Evolutionary conservation across 2,329 filamentous ascomycete species (phyloP).

Genomic region (Alternaria angustiovoidea): DNA sequence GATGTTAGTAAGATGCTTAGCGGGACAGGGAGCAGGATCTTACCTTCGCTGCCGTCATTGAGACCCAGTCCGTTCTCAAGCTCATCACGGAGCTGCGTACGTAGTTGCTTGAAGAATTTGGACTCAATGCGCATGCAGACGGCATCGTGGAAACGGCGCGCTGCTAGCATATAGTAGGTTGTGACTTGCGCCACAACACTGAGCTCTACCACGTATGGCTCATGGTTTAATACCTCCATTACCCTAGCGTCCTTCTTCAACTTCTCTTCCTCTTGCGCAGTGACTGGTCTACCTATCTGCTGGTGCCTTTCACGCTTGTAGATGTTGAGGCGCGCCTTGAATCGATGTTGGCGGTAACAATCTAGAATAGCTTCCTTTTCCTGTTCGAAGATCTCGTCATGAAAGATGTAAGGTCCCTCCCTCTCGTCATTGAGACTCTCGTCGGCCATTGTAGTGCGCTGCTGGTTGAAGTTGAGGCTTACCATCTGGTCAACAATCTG

Average conservation of each 20-base stretch:
- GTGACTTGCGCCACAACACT: constrained; percentile 69
- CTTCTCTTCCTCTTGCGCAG: constrained; percentile 38
- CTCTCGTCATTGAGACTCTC: constrained; percentile 45
- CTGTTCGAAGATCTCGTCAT: constrained; percentile 26
- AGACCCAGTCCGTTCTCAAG: constrained; percentile 35
- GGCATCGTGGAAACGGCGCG: constrained; percentile 68
- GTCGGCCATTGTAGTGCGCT: constrained; percentile 28
- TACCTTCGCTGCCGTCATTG: constrained; percentile 29
- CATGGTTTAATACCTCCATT: constrained; percentile 57
- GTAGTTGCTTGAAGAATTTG: constrained; percentile 44
- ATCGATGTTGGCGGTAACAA: constrained; percentile 37
- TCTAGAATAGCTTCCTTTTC: constrained; percentile 28
- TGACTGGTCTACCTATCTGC: constrained; percentile 20
- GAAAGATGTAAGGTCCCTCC: constrained; percentile 48
- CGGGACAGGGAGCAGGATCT: not conserved
- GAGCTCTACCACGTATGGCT: constrained; percentile 68
- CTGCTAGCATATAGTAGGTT: constrained; percentile 74
- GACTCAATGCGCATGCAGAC: constrained; percentile 52
- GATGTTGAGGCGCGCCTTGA: constrained; percentile 32
- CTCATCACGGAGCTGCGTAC: constrained; percentile 32
- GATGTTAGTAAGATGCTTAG: constrained; percentile 1
- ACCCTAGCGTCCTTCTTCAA: constrained; percentile 32
- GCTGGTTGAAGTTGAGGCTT: constrained; percentile 33
- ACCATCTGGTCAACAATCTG: constrained; percentile 40
- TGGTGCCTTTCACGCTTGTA: constrained; percentile 36